A percentile compares a stretch with the other conserved stretches of the same genome.
Evolutionary conservation across 1,139 yeast species (phyloP).

Genomic region (Hansenula sp.): DNA sequence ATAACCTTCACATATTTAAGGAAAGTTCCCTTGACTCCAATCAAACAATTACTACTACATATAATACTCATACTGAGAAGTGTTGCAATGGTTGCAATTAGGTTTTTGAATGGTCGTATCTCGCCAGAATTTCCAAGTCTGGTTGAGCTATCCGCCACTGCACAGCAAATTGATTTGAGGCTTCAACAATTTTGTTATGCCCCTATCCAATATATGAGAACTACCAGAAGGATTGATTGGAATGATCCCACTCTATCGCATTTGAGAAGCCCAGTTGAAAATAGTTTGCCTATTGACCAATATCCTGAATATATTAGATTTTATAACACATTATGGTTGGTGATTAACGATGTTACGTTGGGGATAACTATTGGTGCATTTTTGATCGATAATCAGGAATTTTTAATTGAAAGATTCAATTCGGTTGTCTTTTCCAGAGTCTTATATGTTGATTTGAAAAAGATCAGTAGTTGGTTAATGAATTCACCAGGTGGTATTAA

Average conservation of each 20-base stretch:
- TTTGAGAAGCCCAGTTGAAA: constrained; percentile 11
- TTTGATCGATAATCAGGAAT: constrained; percentile 40
- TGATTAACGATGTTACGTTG: constrained; percentile 73
- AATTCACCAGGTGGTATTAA: constrained; percentile 94
- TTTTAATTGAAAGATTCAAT: constrained; percentile 34
- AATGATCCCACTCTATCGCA: constrained; percentile 14
- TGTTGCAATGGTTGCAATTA: constrained; percentile 32
- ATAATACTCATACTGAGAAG: constrained; percentile 23
- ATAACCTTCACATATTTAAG: neutral
- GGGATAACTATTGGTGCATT: constrained; percentile 62
- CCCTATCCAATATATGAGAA: constrained; percentile 74
- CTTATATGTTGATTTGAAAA: constrained; percentile 35
- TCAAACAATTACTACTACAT: constrained; percentile 6
- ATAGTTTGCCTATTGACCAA: constrained; percentile 27
- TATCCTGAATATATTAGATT: constrained; percentile 80
- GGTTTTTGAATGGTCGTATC: constrained; percentile 32
- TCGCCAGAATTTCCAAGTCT: constrained; percentile 27
- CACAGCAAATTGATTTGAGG: constrained; percentile 77
- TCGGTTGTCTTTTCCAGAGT: constrained; percentile 32
- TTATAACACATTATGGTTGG: constrained; percentile 86
- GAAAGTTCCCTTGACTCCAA: constrained; percentile 8
- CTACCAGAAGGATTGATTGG: constrained; percentile 29
- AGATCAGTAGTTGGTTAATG: constrained; percentile 70
- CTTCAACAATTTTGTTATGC: constrained; percentile 74
- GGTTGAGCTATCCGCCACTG: constrained; percentile 54